Base-by-base conservation (phyloP, 2,329 filamentous ascomycete species). In the Sclerotinia borealis region DNA sequence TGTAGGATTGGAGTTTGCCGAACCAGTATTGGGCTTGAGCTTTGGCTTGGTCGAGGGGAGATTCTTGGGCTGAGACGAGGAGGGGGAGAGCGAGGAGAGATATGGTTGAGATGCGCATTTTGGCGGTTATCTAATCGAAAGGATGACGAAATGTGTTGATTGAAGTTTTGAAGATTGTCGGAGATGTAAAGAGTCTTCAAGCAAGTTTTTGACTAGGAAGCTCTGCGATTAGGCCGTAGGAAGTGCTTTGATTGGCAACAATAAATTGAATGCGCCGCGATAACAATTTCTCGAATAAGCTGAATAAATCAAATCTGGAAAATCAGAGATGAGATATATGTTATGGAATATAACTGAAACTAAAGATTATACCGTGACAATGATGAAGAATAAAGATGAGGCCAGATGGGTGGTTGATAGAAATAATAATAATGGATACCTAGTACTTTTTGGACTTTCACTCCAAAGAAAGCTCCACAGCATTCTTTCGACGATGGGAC, bases 11-110 rank as follows among this genome's bases (percentile, higher is more conserved):
- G 61, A 84, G 75, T 74, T 85, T 84, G 72, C 86, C 84, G 66
- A 90, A 77, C 70, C 90, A 79, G 74, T 82, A 81, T 71, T 87
- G 82, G 75, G 86, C 84, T 73, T 87, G 84, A 41, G 83, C 85
- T 75, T 84, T 81, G 75, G 85, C 85, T 74, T 86, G 80, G 59
- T 80, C 79, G 64, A 79, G 58, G 77, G 79, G 68, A 77, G 79
- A 67, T 80, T 79, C 79, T 65, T 85, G 81, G 31, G 80, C 80
- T 39, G 77, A 77, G 55, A 78, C 80, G 68, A 87, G 77, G 19
- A 84, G 76, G 68, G 85, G 84, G 73, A 88, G 77, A 54, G 81
- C 80, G 72, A 85, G 76, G 59, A 83, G 72, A 61, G 81, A 68
- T 68, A 80, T 74, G 63, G 76, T 72, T 63, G 83, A 81, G 77